Evolutionary conservation across 164 flowering plant species (phyloP).

Genomic region (Cinnamomum micranthum): DNA sequence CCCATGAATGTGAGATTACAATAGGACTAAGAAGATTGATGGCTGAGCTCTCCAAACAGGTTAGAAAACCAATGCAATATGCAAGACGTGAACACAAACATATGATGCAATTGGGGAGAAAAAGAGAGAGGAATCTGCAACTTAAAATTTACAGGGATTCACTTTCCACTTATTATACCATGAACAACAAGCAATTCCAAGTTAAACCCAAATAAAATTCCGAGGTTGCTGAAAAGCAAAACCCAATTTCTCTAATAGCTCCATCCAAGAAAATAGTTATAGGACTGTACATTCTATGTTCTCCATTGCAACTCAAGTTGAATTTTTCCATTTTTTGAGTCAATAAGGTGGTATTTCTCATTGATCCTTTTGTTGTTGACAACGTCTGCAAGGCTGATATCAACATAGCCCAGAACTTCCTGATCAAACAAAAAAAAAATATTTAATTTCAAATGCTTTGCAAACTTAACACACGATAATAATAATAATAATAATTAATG

Average conservation of each 20-base stretch:
- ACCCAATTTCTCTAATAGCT: not conserved
- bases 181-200: slow-evolving; percentile 9
- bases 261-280: not conserved
- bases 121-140: not conserved
- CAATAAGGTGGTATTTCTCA: slow-evolving; percentile 85
- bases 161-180: slow-evolving; percentile 8
- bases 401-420: slow-evolving; percentile 83
- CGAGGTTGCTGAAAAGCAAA: not conserved
- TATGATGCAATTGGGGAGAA: not conserved
- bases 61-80: not conserved
- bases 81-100: not conserved
- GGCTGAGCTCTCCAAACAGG: not conserved
- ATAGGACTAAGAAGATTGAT: no score
- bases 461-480: not conserved
- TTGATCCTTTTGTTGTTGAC: slow-evolving; percentile 75
- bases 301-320: slow-evolving; percentile 96
- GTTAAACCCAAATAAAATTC: not conserved
- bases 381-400: slow-evolving; percentile 69
- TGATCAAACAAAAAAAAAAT: slow-evolving; percentile 16
- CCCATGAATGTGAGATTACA: no score
- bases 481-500: not conserved
- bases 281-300: slow-evolving; percentile 26
- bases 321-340: slow-evolving; percentile 79
- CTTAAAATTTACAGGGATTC: slow-evolving; percentile 4
- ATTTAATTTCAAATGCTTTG: not conserved